Base-by-base conservation (phyloP, 768 basidiomycete species). In the Jaapia argillacea region DNA sequence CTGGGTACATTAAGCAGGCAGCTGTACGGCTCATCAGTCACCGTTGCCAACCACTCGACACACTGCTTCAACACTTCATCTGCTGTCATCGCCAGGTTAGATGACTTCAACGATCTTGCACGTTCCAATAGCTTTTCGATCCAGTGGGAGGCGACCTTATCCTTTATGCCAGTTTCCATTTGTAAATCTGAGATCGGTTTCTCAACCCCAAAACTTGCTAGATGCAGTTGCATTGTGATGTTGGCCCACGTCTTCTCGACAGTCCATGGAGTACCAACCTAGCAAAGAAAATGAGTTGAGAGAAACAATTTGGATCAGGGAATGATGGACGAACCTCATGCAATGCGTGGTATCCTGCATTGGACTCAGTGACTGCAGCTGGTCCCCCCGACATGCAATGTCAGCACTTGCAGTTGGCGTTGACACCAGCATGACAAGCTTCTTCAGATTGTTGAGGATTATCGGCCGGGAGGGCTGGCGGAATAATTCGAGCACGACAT, bases 401-500 rank as follows among this genome's bases (percentile, higher is more conserved):
- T 1, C 57, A 55, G 40, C 61, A 65, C 31, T 52, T 48, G 7
- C 44, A 40, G 25, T 58, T 58, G 13, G 44, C 48, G 6, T 53
- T 47, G 1, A 48, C 41, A 5, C 63, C 62, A 22, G 45, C 44
- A 45, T 60, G 51, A 0, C 57, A 61, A 7, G 55, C 44, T 0
- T 45, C 24, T 39, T 63, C 60, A 1, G 62, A 44, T 45, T 63
- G 63, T 44, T 60, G 58, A 0, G 62, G 62, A 43, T 64, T 64
- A 42, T 64, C 63, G 1, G 54, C 63, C 0, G 63, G 53, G 13
- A 61, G 41, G n/a, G 51, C 20, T 33, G 60, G 58, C 0, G 49
- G 31, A 42, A 46, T 40, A n/a, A 61, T 45, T 16, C 54, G 52
- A 35, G 58, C 60, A 40, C 60, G 54, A 45, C 56, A 61, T 3